These are phyloP conservation scores for Thalassiosira exigua DNA, from an alignment of 352 stramenopile species.

Conservation along the genomic window DNA sequence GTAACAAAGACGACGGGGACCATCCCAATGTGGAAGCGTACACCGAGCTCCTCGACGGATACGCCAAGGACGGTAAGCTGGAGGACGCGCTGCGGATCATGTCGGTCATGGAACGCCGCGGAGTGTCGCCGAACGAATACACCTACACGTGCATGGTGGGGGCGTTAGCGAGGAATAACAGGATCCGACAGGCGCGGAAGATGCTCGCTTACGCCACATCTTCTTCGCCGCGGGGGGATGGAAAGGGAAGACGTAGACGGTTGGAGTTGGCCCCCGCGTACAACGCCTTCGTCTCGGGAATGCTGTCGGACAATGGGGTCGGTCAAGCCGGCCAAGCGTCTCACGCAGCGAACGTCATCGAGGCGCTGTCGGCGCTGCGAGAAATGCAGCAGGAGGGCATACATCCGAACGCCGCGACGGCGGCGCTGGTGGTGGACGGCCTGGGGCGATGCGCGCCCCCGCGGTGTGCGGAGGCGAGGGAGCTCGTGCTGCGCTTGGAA, in stretches of 20 bases:
- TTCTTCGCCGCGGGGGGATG: too few species aligned
- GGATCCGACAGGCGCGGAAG: conserved; percentile 65
- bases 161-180: conserved; percentile 62
- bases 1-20: conserved; percentile 1
- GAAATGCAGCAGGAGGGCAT: conserved; percentile 70
- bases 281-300: conserved; percentile 79
- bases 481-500: conserved; percentile 61
- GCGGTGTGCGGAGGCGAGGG: conserved; percentile 60
- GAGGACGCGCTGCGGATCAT: conserved; percentile 64
- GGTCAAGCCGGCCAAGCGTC: conserved; percentile 11
- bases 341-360: conserved; percentile 47
- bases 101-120: conserved; percentile 64
- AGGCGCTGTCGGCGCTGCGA: conserved; percentile 60
- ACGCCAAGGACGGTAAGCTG: conserved; percentile 68
- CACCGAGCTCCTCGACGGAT: conserved; percentile 75
- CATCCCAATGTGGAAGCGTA: conserved; percentile 85
- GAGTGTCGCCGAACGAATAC: conserved; percentile 74
- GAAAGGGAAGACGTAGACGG: conserved; percentile 8
- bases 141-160: conserved; percentile 81
- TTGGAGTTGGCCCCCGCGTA: conserved; percentile 59
- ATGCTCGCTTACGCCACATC: conserved; percentile 61
- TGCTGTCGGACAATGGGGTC: conserved; percentile 43
- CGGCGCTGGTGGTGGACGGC: conserved; percentile 68
- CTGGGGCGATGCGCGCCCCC: conserved; percentile 66
- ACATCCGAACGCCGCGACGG: conserved; percentile 64